Percentiles rank a stretch among this genome's conserved stretches.
Conservation (phyloP, 108 stramenopile genomes). For the Nannochloropsis granulata region DNA sequence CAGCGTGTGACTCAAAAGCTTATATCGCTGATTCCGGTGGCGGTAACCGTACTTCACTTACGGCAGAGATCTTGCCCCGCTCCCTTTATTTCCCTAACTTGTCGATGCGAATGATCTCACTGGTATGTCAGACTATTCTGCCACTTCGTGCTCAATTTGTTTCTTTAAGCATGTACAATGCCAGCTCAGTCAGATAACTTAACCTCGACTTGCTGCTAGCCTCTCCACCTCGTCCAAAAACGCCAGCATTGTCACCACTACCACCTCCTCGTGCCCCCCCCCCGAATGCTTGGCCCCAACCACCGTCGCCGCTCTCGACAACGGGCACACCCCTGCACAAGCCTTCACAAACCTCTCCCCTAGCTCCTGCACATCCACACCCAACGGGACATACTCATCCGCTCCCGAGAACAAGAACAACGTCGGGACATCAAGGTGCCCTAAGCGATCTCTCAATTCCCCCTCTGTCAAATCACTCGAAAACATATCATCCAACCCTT, state of each 20-base stretch:
- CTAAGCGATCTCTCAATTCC: slow-evolving; percentile 40
- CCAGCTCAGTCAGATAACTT: too few species aligned
- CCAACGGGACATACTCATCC: slow-evolving; percentile 66
- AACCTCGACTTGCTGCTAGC: neutral
- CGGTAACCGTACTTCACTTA: too few species aligned
- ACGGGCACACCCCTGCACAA: slow-evolving; percentile 12
- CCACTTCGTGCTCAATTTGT: too few species aligned
- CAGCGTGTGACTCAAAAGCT: neutral
- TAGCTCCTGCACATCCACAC: slow-evolving; percentile 42
- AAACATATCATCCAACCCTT: slow-evolving; percentile 80
- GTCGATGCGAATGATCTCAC: too few species aligned
- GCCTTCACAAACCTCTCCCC: slow-evolving; percentile 39
- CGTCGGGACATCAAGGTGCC: slow-evolving; percentile 36
- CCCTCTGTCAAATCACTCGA: slow-evolving; percentile 66
- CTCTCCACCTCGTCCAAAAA: neutral
- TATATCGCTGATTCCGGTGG: neutral
- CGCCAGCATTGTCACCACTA: neutral
- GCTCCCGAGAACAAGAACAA: slow-evolving; percentile 61
- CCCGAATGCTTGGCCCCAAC: neutral
- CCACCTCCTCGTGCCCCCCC: neutral
- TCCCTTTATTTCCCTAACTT: too few species aligned
- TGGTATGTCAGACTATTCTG: too few species aligned
- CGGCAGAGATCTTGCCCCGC: too few species aligned
- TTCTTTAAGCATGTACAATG: too few species aligned
- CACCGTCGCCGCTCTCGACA: neutral